phyloP scores from a whole-genome alignment of 768 basidiomycete species.

The Boletus huronensis region DNA sequence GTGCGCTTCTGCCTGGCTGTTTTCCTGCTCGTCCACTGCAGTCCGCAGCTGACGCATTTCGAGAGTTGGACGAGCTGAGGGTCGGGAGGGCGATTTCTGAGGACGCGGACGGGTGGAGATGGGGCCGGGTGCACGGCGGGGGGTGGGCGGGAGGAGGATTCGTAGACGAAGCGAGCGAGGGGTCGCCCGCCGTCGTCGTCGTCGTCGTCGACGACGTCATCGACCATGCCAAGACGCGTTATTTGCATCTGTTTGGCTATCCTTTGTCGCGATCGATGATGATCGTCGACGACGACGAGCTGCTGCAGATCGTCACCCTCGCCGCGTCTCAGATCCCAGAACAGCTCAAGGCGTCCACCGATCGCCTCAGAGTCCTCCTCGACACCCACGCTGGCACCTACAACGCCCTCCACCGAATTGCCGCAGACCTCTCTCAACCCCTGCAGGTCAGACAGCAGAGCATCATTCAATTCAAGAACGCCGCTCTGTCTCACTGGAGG shows the following conservation, averaged over 20 bases:
- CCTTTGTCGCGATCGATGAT: conserved; percentile 20
- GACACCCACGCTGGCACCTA: conserved; percentile 64
- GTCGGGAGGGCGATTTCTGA: conserved; percentile 15
- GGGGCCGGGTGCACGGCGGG: neutral
- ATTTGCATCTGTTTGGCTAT: conserved; percentile 34
- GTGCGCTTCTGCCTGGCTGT: conserved; percentile 55
- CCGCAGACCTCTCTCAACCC: conserved; percentile 56
- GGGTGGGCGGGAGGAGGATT: neutral
- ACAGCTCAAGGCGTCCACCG: conserved; percentile 44
- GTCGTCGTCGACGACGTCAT: conserved; percentile 4
- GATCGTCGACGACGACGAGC: conserved; percentile 55
- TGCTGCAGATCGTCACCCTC: conserved; percentile 60
- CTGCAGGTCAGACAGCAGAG: conserved; percentile 71
- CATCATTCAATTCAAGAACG: conserved; percentile 89
- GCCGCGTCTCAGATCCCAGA: conserved; percentile 72
- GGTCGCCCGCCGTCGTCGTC: too few relatives aligned
- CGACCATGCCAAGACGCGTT: conserved; percentile 40
- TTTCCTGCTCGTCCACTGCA: conserved; percentile 70
- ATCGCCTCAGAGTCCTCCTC: conserved; percentile 64
- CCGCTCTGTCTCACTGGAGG: conserved; percentile 69
- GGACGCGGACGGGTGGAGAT: neutral
- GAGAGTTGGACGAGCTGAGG: conserved; percentile 46
- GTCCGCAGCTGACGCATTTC: conserved; percentile 63
- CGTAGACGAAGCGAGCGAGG: conserved; percentile 46
- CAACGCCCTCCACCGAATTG: conserved; percentile 71